phyloP scores from a whole-genome alignment of 345 rosid species.

The Gossypium raimondii region DNA sequence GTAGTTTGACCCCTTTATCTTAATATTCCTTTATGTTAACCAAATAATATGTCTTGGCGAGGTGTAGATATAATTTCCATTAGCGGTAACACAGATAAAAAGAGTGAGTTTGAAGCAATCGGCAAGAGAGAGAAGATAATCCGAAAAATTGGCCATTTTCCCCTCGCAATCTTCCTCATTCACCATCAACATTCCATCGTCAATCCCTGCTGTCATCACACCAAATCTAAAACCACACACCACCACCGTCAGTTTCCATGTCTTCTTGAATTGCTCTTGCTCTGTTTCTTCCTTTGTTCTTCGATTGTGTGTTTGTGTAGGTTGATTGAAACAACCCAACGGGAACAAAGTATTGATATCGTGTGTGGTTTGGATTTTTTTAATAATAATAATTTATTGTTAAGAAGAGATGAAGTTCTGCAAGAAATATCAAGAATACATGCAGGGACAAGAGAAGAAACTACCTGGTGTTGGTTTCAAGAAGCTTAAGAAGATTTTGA shows the following conservation, averaged over 20 bases:
- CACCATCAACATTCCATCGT: neutral
- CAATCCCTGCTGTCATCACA: neutral
- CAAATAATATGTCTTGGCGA: neutral
- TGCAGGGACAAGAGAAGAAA: slow-evolving; percentile 48
- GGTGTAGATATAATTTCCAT: neutral
- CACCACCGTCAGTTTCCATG: neutral
- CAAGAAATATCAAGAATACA: slow-evolving; percentile 80
- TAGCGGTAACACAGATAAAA: neutral
- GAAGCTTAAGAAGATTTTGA: slow-evolving; percentile 79
- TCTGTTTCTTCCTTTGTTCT: neutral
- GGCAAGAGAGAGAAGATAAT: neutral
- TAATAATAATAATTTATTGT: no score
- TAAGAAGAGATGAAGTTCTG: slow-evolving; percentile 66
- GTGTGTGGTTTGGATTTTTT: neutral
- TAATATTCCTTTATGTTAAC: neutral
- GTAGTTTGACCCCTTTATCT: no score
- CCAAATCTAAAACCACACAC: neutral
- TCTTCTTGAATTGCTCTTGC: neutral
- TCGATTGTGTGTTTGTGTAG: neutral
- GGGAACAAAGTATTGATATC: neutral
- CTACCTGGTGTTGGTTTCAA: slow-evolving; percentile 85
- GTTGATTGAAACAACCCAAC: neutral
- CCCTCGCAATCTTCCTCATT: no score
- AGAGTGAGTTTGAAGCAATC: neutral
- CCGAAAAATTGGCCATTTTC: slow-evolving; percentile 5